Evolutionary conservation across 345 rosid genomes (phyloP), one percentile per base, ranked within the genome.

Genomic region (Cardamine resedifolia): DNA sequence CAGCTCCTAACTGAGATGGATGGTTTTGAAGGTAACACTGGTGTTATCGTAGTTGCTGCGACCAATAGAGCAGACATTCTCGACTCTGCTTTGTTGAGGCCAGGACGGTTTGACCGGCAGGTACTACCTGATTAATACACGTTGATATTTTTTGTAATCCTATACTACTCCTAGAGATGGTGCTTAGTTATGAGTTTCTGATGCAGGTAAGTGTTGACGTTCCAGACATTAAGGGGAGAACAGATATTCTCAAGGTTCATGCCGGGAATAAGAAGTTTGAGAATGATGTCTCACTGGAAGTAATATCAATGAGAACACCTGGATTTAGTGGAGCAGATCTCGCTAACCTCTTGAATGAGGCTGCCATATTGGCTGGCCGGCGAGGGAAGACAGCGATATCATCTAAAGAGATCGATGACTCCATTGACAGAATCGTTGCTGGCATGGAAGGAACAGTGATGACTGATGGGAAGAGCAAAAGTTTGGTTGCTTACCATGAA

Each of bases 401-500:
- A 50, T 84, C 97, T 21, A 93, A 90, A 84, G 98, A 93, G 77
- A 83, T 93, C 63, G 98, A 93, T 74, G 98, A 93, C 79, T 89
- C 98, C 27, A 93, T 93, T 78, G 98, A 93, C 81, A 84, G 98
- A 77, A 93, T 93, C 69, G 98, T 93, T 66, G 98, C 98, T 51
- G 98, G 98, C 47, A 93, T 93, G 98, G 98, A 93, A 78, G 98
- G 98, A 77, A 93, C 98, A 0, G 97, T 93, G n/a, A 93, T 93
- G 98, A 93, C 97, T 0, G 98, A 93, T 68, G 90, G 98, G 36
- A 93, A 93, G 85, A 89, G 98, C 71, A 93, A 93, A 74, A 93
- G 98, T 83, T 82, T 93, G 72, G 97, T 93, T 70, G 96, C 98
- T 19, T 90, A 93, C 85, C 98, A 93, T 68, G 98, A 93, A 85